Percentiles rank a stretch among this genome's conserved stretches.
phyloP scores from a whole-genome alignment of 148 eudicot species.

The Camellia granthamiana region DNA sequence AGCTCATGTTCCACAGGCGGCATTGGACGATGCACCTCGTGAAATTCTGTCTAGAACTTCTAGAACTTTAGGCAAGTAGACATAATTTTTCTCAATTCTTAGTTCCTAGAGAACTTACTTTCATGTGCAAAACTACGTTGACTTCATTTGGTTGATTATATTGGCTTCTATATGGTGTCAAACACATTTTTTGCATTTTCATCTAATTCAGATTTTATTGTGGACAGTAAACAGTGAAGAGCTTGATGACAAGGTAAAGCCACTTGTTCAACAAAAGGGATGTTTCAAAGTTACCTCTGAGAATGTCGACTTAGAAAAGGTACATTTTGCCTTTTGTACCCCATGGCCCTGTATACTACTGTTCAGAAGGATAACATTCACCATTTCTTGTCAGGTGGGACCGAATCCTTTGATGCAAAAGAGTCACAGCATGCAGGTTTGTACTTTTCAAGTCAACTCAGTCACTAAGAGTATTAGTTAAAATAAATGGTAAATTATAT shows the following conservation, averaged over 20 bases:
- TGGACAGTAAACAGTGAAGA: slow-evolving; percentile 60
- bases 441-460: no score
- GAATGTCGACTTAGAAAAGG: slow-evolving; percentile 81
- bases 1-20: no score
- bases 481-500: no score
- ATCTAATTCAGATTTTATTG: background rate
- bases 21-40: slow-evolving; percentile 28
- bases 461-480: no score
- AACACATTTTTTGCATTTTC: background rate
- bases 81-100: background rate
- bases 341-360: background rate
- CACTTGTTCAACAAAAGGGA: slow-evolving; percentile 75
- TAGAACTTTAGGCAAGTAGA: slow-evolving; percentile 46
- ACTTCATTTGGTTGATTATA: background rate
- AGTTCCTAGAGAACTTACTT: background rate
- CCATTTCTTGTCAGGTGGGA: slow-evolving; percentile 29
- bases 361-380: slow-evolving; percentile 13
- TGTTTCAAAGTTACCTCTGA: slow-evolving; percentile 85
- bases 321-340: slow-evolving; percentile 8
- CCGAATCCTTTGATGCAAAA: slow-evolving; percentile 50
- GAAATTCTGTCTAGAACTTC: slow-evolving; percentile 43
- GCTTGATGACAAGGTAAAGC: slow-evolving; percentile 53
- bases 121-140: background rate
- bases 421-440: slow-evolving; percentile 80
- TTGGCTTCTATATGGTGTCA: background rate